Evolutionary conservation across 2,329 filamentous ascomycete genomes (phyloP).

Genomic region (Sodiomyces alkalinus): DNA sequence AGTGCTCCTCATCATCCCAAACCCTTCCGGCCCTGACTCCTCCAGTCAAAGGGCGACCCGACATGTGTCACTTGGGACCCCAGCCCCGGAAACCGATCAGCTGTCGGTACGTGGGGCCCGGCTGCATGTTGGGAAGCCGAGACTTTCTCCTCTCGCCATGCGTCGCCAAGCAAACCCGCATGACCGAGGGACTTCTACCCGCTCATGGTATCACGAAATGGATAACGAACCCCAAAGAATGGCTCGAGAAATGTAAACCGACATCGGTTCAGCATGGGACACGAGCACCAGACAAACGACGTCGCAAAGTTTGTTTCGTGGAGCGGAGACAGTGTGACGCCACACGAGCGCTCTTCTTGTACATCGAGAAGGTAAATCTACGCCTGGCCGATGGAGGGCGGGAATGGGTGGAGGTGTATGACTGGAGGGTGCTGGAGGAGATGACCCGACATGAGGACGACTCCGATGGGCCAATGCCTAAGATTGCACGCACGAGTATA

Average conservation of each 20-base stretch:
- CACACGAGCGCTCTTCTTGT: constrained; percentile 17
- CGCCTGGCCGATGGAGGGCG: constrained; percentile 13
- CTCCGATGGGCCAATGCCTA: constrained; percentile 2
- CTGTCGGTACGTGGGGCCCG: constrained; percentile 11
- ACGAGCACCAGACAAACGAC: neutral
- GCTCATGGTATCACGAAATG: constrained; percentile 24
- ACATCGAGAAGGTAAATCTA: constrained; percentile 16
- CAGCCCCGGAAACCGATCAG: neutral
- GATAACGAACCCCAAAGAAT: constrained; percentile 19
- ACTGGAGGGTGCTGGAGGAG: constrained; percentile 29
- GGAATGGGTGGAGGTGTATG: constrained; percentile 26
- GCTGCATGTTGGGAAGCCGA: constrained; percentile 22
- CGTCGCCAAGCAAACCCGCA: constrained; percentile 19
- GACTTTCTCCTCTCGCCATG: constrained; percentile 26
- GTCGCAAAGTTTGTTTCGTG: constrained; percentile 17
- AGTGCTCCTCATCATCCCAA: constrained; percentile 1
- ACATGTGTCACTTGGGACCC: neutral
- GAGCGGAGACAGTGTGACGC: constrained; percentile 15
- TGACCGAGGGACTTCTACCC: constrained; percentile 22
- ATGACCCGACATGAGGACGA: constrained; percentile 23
- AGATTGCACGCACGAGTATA: constrained; percentile 14
- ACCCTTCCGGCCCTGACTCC: neutral
- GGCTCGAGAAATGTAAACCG: no score
- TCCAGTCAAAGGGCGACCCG: no score
- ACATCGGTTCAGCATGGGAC: neutral